Conservation (phyloP, 108 stramenopile species). For the Cyclotella choctawhatcheeana region DNA sequence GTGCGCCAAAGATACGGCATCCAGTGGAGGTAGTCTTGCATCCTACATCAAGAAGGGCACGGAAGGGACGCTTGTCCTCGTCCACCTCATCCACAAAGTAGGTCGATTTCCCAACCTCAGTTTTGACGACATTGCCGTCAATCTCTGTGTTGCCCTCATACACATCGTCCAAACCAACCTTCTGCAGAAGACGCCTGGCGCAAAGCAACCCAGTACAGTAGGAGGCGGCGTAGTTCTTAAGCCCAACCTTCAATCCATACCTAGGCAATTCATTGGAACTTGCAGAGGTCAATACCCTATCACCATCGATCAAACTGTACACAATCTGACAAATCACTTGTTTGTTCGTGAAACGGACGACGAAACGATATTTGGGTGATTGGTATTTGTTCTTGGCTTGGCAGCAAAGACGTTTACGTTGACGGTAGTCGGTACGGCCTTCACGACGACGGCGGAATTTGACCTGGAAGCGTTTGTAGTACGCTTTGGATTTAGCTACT, state of each 20-base stretch:
- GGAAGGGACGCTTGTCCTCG: slow-evolving; percentile 98
- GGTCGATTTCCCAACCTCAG: slow-evolving; percentile 89
- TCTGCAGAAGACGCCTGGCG: slow-evolving; percentile 95
- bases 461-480: slow-evolving; percentile 99
- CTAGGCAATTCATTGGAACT: slow-evolving; percentile 92
- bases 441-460: slow-evolving; percentile 99
- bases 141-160: slow-evolving; percentile 93
- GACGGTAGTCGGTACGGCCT: slow-evolving; percentile 99
- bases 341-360: slow-evolving; percentile 95
- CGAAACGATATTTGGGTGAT: slow-evolving; percentile 97
- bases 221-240: slow-evolving; percentile 99
- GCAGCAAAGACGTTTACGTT: slow-evolving; percentile 95
- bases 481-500: slow-evolving; percentile 94
- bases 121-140: slow-evolving; percentile 86
- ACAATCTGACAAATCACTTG: slow-evolving; percentile 97
- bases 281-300: slow-evolving; percentile 90
- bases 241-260: slow-evolving; percentile 94
- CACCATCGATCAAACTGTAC: slow-evolving; percentile 95
- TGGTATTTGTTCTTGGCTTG: slow-evolving; percentile 99
- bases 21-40: slow-evolving; percentile 96
- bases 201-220: slow-evolving; percentile 99
- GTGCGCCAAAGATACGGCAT: slow-evolving; percentile 94
- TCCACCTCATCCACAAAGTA: slow-evolving; percentile 99
- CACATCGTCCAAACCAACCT: slow-evolving; percentile 95
- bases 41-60: slow-evolving; percentile 96